Percentiles rank a stretch among this genome's conserved stretches.
These are phyloP conservation scores for Penicillium nordicum DNA, from an alignment of 2,329 filamentous ascomycete species.

Conservation along the genomic window DNA sequence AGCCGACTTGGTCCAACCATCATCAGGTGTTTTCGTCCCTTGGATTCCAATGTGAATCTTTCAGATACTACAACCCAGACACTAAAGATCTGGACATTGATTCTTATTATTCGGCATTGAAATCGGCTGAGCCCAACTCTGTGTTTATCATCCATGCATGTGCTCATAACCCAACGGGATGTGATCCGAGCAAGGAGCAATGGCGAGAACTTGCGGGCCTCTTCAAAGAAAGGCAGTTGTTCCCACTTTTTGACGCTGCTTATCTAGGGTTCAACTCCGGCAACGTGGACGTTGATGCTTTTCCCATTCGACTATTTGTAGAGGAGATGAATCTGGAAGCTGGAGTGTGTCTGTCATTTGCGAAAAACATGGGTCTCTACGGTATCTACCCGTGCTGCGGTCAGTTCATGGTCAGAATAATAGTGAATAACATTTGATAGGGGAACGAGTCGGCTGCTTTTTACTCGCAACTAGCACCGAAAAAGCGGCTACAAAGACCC, in stretches of 20 bases:
- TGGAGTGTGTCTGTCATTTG: constrained; percentile 55
- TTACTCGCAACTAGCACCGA: constrained; percentile 10
- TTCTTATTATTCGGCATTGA: constrained; percentile 16
- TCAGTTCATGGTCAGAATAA: neutral
- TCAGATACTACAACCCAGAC: constrained; percentile 22
- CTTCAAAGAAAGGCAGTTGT: constrained; percentile 71
- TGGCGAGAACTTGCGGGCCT: constrained; percentile 81
- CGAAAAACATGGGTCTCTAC: constrained; percentile 49
- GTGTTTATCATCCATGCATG: constrained; percentile 67
- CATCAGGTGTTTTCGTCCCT: constrained; percentile 93
- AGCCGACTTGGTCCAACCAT: constrained; percentile 97
- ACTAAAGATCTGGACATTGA: constrained; percentile 20
- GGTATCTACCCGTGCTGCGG: constrained; percentile 9
- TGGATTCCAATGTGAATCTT: constrained; percentile 60
- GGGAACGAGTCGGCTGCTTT: constrained; percentile 21
- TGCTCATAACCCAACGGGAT: constrained; percentile 94
- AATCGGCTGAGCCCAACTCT: constrained; percentile 12
- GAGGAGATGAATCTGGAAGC: constrained; percentile 70
- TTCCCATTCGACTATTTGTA: constrained; percentile 24
- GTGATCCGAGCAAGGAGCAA: constrained; percentile 85
- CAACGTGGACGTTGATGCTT: constrained; percentile 27
- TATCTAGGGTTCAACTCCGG: constrained; percentile 31
- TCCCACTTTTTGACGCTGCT: constrained; percentile 63
- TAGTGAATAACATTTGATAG: constrained; percentile 1
- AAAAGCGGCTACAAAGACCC: constrained; percentile 12